These are phyloP conservation scores for Phytopythium ostracodes DNA, from an alignment of 352 stramenopile species.

Conservation along the genomic window DNA sequence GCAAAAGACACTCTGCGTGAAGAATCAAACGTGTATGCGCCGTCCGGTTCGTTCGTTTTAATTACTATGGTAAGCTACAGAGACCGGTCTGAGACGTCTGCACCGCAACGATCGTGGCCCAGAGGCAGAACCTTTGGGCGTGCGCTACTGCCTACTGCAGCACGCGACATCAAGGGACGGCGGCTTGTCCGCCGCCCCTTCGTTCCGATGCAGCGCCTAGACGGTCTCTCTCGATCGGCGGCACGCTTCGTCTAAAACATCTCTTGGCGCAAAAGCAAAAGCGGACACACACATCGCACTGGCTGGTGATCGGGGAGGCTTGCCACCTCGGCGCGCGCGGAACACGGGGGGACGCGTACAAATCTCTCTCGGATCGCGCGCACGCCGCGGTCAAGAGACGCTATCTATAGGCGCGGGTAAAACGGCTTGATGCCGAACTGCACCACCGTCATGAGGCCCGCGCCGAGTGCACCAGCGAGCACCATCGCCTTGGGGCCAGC, in stretches of 20 bases:
- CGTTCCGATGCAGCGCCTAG: background rate
- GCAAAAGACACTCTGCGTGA: background rate
- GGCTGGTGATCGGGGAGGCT: background rate
- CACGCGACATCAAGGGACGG: background rate
- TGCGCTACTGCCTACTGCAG: constrained; percentile 5
- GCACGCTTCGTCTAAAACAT: background rate
- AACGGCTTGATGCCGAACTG: constrained; percentile 86
- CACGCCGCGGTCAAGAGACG: background rate
- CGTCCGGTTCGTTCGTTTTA: constrained; percentile 1
- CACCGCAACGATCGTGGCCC: background rate
- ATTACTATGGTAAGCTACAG: constrained; percentile 5
- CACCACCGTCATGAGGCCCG: constrained; percentile 77
- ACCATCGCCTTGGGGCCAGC: constrained; percentile 81
- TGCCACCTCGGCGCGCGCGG: background rate
- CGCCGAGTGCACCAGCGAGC: constrained; percentile 71
- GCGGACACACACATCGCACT: constrained; percentile 2
- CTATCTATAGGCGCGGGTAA: constrained; percentile 68
- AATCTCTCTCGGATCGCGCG: background rate
- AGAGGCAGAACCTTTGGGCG: constrained; percentile 5
- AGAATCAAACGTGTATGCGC: background rate
- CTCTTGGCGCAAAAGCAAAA: constrained; percentile 4
- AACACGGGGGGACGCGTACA: background rate
- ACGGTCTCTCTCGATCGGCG: background rate
- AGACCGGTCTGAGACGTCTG: background rate
- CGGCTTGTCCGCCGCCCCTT: background rate